phyloP scores from a whole-genome alignment of 2,329 filamentous ascomycete genomes.

The Phialemoniopsis sp. region DNA sequence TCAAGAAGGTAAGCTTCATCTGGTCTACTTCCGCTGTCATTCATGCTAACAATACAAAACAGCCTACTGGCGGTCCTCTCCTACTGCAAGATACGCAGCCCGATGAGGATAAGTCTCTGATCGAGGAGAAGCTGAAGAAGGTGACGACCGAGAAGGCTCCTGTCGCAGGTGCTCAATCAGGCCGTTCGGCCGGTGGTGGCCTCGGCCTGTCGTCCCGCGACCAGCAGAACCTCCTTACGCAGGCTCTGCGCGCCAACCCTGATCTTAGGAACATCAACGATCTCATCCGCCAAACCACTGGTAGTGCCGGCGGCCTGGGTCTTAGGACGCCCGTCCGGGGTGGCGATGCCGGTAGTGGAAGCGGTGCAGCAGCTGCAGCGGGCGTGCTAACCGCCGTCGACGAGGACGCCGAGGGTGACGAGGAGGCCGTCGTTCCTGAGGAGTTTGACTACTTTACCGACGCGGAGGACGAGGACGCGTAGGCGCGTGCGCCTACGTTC shows the following conservation, averaged over 20 bases:
- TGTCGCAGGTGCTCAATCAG: constrained; percentile 36
- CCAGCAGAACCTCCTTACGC: constrained; percentile 20
- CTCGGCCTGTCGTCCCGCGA: constrained; percentile 13
- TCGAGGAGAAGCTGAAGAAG: constrained; percentile 94
- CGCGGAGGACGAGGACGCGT: constrained; percentile 43
- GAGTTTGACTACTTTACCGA: constrained; percentile 81
- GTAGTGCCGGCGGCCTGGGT: constrained; percentile 15
- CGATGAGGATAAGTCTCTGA: constrained; percentile 70
- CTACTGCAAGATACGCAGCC: constrained; percentile 84
- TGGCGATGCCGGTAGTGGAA: constrained; percentile 18
- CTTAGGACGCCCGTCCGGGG: constrained; percentile 17
- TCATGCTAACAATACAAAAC: constrained; percentile 2
- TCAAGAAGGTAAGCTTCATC: constrained; percentile 64
- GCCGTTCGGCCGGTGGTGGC: constrained; percentile 19
- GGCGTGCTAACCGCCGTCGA: constrained; percentile 83
- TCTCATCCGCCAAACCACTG: constrained; percentile 31
- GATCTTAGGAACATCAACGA: constrained; percentile 35
- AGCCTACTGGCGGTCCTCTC: constrained; percentile 92
- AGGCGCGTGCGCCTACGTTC: no score
- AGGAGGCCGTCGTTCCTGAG: constrained; percentile 65
- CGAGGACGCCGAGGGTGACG: constrained; percentile 72
- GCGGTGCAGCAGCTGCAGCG: constrained; percentile 67
- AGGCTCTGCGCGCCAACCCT: constrained; percentile 14
- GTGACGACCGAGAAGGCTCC: constrained; percentile 59
- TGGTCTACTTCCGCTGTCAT: constrained; percentile 1